These are phyloP conservation scores for Geotrichum reessii DNA, from an alignment of 1,139 yeast species.

Conservation along the genomic window DNA sequence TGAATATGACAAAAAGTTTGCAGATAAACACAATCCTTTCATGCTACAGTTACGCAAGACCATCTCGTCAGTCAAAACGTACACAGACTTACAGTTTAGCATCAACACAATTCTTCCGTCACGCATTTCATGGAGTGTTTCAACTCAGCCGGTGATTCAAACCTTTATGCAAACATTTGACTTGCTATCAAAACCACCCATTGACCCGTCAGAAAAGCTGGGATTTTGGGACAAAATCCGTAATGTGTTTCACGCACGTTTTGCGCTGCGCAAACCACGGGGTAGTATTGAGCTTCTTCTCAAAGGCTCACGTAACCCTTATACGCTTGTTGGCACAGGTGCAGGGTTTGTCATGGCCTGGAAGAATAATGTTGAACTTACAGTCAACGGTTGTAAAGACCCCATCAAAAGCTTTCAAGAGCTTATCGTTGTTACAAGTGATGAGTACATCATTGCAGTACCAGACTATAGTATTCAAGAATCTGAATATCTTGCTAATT, in stretches of 20 bases:
- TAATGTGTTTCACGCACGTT: constrained; percentile 51
- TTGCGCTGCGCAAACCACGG: constrained; percentile 45
- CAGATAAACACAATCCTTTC: constrained; percentile 1
- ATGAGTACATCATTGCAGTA: constrained; percentile 62
- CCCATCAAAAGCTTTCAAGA: constrained; percentile 54
- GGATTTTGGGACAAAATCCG: constrained; percentile 77
- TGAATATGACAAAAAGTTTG: constrained; percentile 37
- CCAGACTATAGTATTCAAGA: constrained; percentile 41
- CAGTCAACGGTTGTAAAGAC: constrained; percentile 56
- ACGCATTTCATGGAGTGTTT: constrained; percentile 77
- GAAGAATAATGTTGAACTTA: constrained; percentile 56
- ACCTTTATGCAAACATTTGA: constrained; percentile 75
- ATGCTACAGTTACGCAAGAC: constrained; percentile 56
- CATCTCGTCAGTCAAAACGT: constrained; percentile 67
- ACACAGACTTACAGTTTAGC: constrained; percentile 54
- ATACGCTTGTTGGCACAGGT: constrained; percentile 57
- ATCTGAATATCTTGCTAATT: constrained; percentile 29
- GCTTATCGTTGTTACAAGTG: constrained; percentile 58
- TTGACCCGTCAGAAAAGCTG: constrained; percentile 76
- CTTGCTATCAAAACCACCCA: constrained; percentile 73
- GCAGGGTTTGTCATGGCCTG: constrained; percentile 81
- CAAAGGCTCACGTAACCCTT: constrained; percentile 76
- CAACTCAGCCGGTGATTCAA: constrained; percentile 77
- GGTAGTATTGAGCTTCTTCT: constrained; percentile 46
- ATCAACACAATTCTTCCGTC: constrained; percentile 57